Percentiles rank a stretch among this genome's conserved stretches.
These are phyloP conservation scores for Colletotrichum shisoi DNA, from an alignment of 2,329 filamentous ascomycete species.

Conservation along the genomic window DNA sequence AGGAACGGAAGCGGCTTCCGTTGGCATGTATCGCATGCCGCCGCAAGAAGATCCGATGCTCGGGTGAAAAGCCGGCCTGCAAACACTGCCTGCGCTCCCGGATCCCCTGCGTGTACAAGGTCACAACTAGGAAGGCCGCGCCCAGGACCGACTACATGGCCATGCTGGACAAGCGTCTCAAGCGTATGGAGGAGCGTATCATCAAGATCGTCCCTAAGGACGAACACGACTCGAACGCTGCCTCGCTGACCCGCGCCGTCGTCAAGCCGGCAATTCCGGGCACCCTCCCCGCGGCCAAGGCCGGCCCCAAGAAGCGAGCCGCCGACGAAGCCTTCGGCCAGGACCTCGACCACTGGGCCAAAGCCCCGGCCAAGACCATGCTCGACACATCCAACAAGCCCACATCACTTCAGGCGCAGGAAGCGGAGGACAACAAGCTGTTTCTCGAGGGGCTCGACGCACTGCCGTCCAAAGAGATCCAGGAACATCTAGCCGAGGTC, in stretches of 20 bases:
- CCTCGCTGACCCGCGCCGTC: slow-evolving; percentile 76
- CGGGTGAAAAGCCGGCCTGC: slow-evolving; percentile 95
- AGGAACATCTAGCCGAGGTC: slow-evolving; percentile 90
- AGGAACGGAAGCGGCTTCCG: slow-evolving; percentile 91
- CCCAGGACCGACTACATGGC: slow-evolving; percentile 98
- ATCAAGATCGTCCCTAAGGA: slow-evolving; percentile 94
- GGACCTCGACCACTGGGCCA: slow-evolving; percentile 83
- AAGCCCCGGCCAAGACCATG: slow-evolving; percentile 61
- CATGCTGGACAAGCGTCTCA: slow-evolving; percentile 94
- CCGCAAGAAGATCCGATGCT: slow-evolving; percentile 97
- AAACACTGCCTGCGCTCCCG: slow-evolving; percentile 93
- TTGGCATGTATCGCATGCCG: slow-evolving; percentile 95
- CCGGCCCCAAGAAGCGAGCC: slow-evolving; percentile 76
- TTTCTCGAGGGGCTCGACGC: slow-evolving; percentile 83
- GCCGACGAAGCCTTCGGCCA: slow-evolving; percentile 87
- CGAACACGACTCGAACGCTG: slow-evolving; percentile 71
- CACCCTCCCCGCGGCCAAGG: slow-evolving; percentile 59
- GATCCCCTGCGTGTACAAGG: slow-evolving; percentile 97
- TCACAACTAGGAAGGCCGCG: slow-evolving; percentile 91
- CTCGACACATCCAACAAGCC: slow-evolving; percentile 59
- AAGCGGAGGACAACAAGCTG: slow-evolving; percentile 77
- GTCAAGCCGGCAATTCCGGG: slow-evolving; percentile 80
- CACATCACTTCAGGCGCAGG: slow-evolving; percentile 64
- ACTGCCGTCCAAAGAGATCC: slow-evolving; percentile 83
- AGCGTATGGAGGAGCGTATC: slow-evolving; percentile 96